These are phyloP conservation scores for Ilex paraguariensis DNA, from an alignment of 305 asterid species.

Conservation along the genomic window DNA sequence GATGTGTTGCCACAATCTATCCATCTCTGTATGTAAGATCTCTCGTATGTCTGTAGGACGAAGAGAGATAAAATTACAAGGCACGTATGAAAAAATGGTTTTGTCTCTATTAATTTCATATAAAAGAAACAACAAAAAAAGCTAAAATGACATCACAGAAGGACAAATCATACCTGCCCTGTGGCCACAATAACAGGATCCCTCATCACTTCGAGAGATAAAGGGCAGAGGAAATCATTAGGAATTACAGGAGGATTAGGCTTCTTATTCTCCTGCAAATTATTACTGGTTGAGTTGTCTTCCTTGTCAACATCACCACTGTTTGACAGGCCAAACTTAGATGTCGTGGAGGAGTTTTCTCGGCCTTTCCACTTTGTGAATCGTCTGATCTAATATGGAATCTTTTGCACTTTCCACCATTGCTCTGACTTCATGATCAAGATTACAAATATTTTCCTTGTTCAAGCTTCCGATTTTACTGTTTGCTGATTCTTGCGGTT, in stretches of 20 bases:
- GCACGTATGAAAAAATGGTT: background rate
- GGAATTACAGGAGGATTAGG: slow-evolving; percentile 57
- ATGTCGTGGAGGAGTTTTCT: slow-evolving; percentile 30
- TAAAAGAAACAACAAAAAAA: background rate
- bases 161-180: slow-evolving; percentile 37
- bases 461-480: slow-evolving; percentile 40
- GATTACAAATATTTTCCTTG: slow-evolving; percentile 41
- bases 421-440: slow-evolving; percentile 44
- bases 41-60: slow-evolving; percentile 76
- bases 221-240: slow-evolving; percentile 82
- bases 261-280: slow-evolving; percentile 52
- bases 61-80: slow-evolving; percentile 8
- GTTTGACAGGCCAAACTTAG: slow-evolving; percentile 23
- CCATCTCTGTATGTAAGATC: slow-evolving; percentile 93
- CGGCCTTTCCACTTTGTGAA: slow-evolving; percentile 20
- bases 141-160: background rate
- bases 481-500: slow-evolving; percentile 46
- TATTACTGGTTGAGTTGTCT: slow-evolving; percentile 33
- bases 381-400: slow-evolving; percentile 23
- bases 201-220: slow-evolving; percentile 91
- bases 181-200: slow-evolving; percentile 95
- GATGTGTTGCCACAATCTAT: slow-evolving; percentile 85
- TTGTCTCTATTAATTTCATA: background rate
- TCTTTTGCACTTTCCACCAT: slow-evolving; percentile 27
- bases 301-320: slow-evolving; percentile 26